phyloP scores from a whole-genome alignment of 345 rosid species.

The Boechera stricta region DNA sequence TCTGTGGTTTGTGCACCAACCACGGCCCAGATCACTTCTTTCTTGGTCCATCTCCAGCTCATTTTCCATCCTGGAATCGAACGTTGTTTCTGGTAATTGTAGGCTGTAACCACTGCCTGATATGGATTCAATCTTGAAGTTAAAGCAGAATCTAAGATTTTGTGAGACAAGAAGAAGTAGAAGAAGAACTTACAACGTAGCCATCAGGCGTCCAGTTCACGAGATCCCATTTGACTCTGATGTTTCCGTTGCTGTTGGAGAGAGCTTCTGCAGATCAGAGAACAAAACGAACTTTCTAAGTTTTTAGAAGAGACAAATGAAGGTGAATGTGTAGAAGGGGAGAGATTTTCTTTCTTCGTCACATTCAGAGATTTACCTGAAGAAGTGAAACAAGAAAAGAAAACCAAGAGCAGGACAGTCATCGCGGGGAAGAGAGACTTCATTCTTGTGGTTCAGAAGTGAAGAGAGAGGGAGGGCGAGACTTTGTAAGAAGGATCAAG shows the following conservation, averaged over 20 bases:
- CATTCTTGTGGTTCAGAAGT: constrained; percentile 46
- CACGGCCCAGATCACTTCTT: constrained; percentile 70
- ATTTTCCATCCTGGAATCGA: constrained; percentile 72
- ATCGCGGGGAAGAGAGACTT: constrained; percentile 46
- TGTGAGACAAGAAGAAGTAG: background rate
- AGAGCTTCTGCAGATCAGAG: constrained; percentile 46
- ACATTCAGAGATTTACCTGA: constrained; percentile 53
- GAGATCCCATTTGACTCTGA: constrained; percentile 91
- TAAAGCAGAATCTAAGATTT: background rate
- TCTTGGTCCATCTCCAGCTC: constrained; percentile 70
- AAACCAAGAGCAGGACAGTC: constrained; percentile 56
- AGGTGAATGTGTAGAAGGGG: background rate
- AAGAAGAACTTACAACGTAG: constrained; percentile 68
- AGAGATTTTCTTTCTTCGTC: background rate
- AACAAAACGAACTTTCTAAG: constrained; percentile 4
- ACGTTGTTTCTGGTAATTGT: constrained; percentile 77
- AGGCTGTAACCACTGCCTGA: constrained; percentile 76
- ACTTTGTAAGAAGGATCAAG: constrained; percentile 26
- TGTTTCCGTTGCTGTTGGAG: constrained; percentile 64
- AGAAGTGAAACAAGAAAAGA: constrained; percentile 56
- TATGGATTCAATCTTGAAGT: constrained; percentile 1
- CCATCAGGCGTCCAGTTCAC: constrained; percentile 90
- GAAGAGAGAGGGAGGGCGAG: background rate
- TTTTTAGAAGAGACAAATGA: constrained; percentile 5
- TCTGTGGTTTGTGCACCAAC: constrained; percentile 56